Evolutionary conservation across 148 eudicot genomes (phyloP), one percentile per base, ranked within the genome.

Genomic region (Spergularia marina): DNA sequence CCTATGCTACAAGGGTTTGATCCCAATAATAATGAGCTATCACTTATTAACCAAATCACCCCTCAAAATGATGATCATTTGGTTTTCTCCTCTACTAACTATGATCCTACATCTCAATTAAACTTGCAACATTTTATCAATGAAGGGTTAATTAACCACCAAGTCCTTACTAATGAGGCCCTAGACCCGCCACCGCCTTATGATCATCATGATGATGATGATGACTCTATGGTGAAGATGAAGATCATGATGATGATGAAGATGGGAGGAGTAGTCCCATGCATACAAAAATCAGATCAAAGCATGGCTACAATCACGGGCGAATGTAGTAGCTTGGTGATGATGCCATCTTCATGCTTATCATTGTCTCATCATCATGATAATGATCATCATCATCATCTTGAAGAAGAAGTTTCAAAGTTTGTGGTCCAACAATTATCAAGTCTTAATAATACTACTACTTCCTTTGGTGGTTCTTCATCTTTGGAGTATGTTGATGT

Each of bases 1-100:
- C 68, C 79, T 47, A 76, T 68, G 17, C 30, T 73, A 67, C 77
- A 79, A 69, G 78, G 65, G 21, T 75, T 75, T 75, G 79, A 80
- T 75, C 34, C 54, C 2, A 68, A 47, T 20, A 68, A 18, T 68
- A 30, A 53, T 66, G 61, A 56, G 18, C 36, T 54, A 20, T 47
- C 53, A 14, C 47, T 70, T 34, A 40, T 41, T 67, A 70, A 53
- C 74, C 74, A 74, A 76, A 65, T 10, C 60, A 54, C 78, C 34
- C 53, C 53, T 57, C 71, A 54, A 41, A 69, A 60, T 70, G 60
- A 63, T 65, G 55, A 49, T 44, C 44, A 70, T 70, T 53, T 64
- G 25, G 10, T 59, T 44, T 58, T 73, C 44, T 65, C 74, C 6
- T 47, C 52, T 14, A 44, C 47, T 65, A 30, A 72, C 39, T 53